A percentile compares a stretch with the other conserved stretches of the same genome.
Conservation (phyloP, 176 grass and related monocot species). For the Aegilops speltoides region DNA sequence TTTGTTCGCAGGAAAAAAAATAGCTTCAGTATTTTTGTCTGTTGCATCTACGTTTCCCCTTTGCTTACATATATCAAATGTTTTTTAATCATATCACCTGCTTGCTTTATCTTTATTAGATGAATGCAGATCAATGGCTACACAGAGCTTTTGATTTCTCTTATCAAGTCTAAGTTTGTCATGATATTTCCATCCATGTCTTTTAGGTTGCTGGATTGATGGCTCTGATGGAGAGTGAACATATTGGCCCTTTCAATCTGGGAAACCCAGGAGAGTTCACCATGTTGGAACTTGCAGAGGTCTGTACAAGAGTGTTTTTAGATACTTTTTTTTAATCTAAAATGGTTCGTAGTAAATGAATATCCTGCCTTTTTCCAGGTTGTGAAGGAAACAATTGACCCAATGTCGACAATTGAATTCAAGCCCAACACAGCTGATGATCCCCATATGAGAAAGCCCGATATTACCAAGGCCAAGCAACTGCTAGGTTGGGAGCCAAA, state of each 20-base stretch:
- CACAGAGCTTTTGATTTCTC: background rate
- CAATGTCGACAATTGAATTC: conserved; percentile 68
- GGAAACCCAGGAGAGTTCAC: conserved; percentile 97
- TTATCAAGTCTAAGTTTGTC: conserved; percentile 3
- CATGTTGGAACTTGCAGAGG: conserved; percentile 90
- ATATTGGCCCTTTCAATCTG: conserved; percentile 88
- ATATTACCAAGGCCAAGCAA: conserved; percentile 83
- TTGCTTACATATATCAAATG: background rate
- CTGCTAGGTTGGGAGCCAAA: conserved; percentile 82
- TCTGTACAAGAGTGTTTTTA: conserved; percentile 16
- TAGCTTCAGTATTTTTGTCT: background rate
- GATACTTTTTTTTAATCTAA: conserved; percentile 7
- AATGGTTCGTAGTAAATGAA: conserved; percentile 3
- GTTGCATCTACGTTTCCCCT: background rate
- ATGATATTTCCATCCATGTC: background rate
- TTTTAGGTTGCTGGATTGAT: conserved; percentile 84
- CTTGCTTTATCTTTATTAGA: conserved; percentile 12
- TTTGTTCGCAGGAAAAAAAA: background rate
- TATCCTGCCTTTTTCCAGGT: conserved; percentile 32
- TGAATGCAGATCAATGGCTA: background rate
- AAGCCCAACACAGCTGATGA: conserved; percentile 82
- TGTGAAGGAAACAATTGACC: conserved; percentile 73
- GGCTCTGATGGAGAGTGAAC: conserved; percentile 80
- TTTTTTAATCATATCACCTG: background rate
- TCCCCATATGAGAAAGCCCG: conserved; percentile 83